Percentiles rank a stretch among this genome's conserved stretches.
Conservation (phyloP, 345 rosid species). For the Rhodomyrtus tomentosa region DNA sequence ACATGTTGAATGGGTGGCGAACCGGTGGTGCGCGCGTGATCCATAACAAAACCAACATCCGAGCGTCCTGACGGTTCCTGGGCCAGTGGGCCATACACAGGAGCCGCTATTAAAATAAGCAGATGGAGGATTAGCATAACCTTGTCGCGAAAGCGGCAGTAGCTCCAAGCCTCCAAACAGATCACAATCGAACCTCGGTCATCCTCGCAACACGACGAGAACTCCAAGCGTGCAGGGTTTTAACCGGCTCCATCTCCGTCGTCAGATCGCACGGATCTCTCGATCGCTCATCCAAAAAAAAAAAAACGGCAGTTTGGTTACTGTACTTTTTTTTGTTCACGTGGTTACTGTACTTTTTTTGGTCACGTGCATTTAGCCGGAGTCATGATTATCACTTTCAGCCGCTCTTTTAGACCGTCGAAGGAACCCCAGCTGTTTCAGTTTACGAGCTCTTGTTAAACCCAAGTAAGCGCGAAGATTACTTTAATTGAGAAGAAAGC, state of each 20-base stretch:
- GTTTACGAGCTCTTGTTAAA: not conserved
- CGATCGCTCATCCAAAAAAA: not conserved
- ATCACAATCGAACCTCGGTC: too few species aligned
- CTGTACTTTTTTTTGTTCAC: not conserved
- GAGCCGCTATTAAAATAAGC: not conserved
- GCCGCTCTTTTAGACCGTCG: not conserved
- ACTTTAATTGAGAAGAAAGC: not conserved
- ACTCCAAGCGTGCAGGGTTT: not conserved
- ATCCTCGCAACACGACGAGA: not conserved
- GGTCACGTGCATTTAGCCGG: not conserved
- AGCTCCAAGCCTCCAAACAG: not conserved
- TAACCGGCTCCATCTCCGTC: not conserved
- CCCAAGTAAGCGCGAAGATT: not conserved
- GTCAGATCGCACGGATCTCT: not conserved
- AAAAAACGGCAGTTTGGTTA: not conserved
- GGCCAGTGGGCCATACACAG: not conserved
- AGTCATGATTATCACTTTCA: not conserved
- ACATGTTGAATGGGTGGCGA: fast-evolving
- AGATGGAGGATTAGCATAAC: not conserved
- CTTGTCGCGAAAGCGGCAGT: not conserved
- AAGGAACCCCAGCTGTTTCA: not conserved
- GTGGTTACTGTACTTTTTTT: not conserved
- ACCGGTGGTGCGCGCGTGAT: fast-evolving
- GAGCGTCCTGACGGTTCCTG: too few species aligned
- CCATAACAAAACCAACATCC: fast-evolving